phyloP scores from a whole-genome alignment of 2,329 filamentous ascomycete species.

The Bipolaris zeicola region DNA sequence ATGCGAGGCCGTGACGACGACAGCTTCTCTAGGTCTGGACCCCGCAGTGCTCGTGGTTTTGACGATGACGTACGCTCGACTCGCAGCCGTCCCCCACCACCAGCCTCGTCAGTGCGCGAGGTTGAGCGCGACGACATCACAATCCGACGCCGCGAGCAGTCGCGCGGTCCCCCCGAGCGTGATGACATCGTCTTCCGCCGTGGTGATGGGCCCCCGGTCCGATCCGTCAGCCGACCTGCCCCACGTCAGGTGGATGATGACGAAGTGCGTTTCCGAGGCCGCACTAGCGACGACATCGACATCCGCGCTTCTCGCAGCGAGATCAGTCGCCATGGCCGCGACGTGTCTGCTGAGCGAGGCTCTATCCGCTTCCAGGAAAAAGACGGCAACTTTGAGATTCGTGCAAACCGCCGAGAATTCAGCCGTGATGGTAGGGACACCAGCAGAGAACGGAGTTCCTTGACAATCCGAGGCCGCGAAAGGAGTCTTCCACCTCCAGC shows the following conservation, averaged over 20 bases:
- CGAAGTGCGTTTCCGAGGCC: conserved; percentile 56
- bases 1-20: conserved; percentile 52
- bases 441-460: conserved; percentile 43
- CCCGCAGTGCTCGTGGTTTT: conserved; percentile 45
- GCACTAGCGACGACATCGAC: conserved; percentile 43
- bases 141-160: conserved; percentile 45
- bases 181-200: conserved; percentile 53
- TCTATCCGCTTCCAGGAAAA: conserved; percentile 41
- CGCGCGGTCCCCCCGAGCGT: conserved; percentile 38
- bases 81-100: conserved; percentile 38
- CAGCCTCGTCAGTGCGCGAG: conserved; percentile 35
- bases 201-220: conserved; percentile 46
- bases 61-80: conserved; percentile 50
- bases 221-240: conserved; percentile 25
- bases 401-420: conserved; percentile 43
- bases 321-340: conserved; percentile 30
- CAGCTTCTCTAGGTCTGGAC: conserved; percentile 37
- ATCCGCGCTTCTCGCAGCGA: conserved; percentile 33
- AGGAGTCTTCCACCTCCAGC: conserved; percentile 46
- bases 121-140: conserved; percentile 47
- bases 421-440: conserved; percentile 42
- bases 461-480: conserved; percentile 44
- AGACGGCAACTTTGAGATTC: conserved; percentile 51
- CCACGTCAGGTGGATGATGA: conserved; percentile 50
- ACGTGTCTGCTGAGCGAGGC: conserved; percentile 33